Percentiles rank a stretch among this genome's conserved stretches.
phyloP scores from a whole-genome alignment of 2,329 filamentous ascomycete genomes.

The Pestalotiopsis sp. region DNA sequence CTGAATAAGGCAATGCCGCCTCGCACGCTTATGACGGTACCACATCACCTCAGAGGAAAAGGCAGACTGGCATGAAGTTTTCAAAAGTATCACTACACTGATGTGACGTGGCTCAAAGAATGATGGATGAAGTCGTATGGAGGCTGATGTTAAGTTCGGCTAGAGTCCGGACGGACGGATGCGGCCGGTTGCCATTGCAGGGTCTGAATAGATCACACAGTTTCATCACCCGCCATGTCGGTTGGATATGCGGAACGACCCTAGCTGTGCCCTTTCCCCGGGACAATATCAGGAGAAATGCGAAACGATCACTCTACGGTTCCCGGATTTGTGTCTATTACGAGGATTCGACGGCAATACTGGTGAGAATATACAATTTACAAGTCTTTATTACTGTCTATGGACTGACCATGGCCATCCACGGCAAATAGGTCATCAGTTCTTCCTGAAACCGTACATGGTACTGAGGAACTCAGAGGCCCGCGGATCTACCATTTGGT shows the following conservation, averaged over 20 bases:
- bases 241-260: constrained; percentile 21
- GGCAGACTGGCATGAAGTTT: neutral
- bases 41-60: neutral
- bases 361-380: constrained; percentile 4
- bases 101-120: no score
- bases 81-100: no score
- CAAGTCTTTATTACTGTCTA: constrained; percentile 12
- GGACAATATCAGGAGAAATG: constrained; percentile 16
- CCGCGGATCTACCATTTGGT: neutral
- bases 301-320: constrained; percentile 21
- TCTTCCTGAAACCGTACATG: neutral
- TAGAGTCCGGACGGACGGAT: constrained; percentile 2
- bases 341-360: constrained; percentile 10
- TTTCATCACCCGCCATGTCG: constrained; percentile 17
- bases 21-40: neutral
- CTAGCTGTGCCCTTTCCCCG: constrained; percentile 24
- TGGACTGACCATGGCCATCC: neutral
- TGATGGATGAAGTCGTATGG: neutral
- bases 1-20: neutral
- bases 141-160: neutral
- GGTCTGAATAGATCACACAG: constrained; percentile 2
- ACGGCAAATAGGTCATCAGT: neutral
- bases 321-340: constrained; percentile 1
- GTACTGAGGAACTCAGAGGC: neutral
- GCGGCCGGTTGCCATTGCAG: neutral